Percentiles rank a stretch among this genome's conserved stretches.
Conservation (phyloP, 2,329 filamentous ascomycete genomes). For the Talaromyces amestolkiae region DNA sequence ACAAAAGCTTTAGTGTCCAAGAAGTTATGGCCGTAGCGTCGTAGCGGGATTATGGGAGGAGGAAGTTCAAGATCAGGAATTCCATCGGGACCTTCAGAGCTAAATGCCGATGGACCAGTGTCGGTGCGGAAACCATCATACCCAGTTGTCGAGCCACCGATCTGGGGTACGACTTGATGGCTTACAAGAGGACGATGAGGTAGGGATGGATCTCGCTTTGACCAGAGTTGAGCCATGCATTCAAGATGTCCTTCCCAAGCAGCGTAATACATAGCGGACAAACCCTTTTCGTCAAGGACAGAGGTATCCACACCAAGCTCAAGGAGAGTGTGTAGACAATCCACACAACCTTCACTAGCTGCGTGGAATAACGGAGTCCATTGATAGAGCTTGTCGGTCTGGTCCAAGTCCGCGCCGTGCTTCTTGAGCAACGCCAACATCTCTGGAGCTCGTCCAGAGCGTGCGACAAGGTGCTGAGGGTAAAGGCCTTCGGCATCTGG, state of each 20-base stretch:
- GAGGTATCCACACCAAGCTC: constrained; percentile 74
- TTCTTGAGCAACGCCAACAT: constrained; percentile 76
- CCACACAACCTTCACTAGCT: constrained; percentile 90
- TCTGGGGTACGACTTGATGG: constrained; percentile 23
- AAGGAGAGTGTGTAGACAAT: constrained; percentile 78
- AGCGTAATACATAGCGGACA: constrained; percentile 96
- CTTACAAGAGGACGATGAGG: constrained; percentile 36
- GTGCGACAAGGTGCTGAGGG: constrained; percentile 92
- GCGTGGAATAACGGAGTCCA: constrained; percentile 98
- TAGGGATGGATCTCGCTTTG: constrained; percentile 29
- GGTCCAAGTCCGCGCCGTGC: constrained; percentile 85
- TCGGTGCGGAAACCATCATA: constrained; percentile 31
- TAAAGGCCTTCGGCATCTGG: constrained; percentile 94
- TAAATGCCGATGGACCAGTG: constrained; percentile 36
- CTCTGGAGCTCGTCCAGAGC: constrained; percentile 77
- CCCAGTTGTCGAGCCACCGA: constrained; percentile 26
- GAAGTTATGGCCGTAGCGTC: constrained; percentile 97
- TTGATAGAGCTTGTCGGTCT: constrained; percentile 91
- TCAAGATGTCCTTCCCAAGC: constrained; percentile 96
- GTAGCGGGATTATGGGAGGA: constrained; percentile 90
- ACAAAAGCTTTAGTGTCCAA: constrained; percentile 96
- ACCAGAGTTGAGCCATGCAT: constrained; percentile 80
- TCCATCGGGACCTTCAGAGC: constrained; percentile 64
- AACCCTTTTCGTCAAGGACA: constrained; percentile 83
- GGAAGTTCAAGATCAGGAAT: constrained; percentile 91